phyloP scores from a whole-genome alignment of 306 rosid genomes.

The Coriaria nepalensis region DNA sequence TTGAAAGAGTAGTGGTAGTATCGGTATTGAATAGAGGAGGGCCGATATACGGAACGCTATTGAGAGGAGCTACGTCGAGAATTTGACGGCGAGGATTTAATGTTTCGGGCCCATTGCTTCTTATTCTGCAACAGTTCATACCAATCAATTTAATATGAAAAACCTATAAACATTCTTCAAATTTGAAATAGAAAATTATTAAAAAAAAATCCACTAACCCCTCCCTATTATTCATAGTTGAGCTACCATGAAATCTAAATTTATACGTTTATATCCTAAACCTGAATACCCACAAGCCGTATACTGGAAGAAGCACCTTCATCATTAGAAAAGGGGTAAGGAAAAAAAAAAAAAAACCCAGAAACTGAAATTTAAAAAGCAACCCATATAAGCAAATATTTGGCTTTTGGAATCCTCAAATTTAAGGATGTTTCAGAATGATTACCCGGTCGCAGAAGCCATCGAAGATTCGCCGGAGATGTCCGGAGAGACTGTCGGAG shows the following conservation, averaged over 20 bases:
- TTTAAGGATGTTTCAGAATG: not conserved
- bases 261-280: no score
- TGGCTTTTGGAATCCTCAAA: not conserved
- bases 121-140: not conserved
- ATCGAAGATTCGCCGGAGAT: constrained; percentile 15
- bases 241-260: no score
- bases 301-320: no score
- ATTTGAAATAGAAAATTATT: not conserved
- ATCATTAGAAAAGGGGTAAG: no score
- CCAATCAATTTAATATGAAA: no score
- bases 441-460: constrained; percentile 17
- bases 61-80: constrained; percentile 29
- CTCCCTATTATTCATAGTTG: no score
- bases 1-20: constrained; percentile 17
- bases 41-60: constrained; percentile 31
- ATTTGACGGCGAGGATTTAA: constrained; percentile 20
- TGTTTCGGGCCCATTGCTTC: constrained; percentile 12
- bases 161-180: constrained; percentile 12
- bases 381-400: not conserved
- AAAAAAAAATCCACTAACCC: no score
- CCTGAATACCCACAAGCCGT: no score
- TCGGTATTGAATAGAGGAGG: constrained; percentile 28
- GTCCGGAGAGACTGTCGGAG: not conserved
- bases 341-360: no score
- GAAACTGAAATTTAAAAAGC: not conserved